Base-by-base conservation (phyloP, 768 basidiomycete species). In the Austroboletus eburneus region DNA sequence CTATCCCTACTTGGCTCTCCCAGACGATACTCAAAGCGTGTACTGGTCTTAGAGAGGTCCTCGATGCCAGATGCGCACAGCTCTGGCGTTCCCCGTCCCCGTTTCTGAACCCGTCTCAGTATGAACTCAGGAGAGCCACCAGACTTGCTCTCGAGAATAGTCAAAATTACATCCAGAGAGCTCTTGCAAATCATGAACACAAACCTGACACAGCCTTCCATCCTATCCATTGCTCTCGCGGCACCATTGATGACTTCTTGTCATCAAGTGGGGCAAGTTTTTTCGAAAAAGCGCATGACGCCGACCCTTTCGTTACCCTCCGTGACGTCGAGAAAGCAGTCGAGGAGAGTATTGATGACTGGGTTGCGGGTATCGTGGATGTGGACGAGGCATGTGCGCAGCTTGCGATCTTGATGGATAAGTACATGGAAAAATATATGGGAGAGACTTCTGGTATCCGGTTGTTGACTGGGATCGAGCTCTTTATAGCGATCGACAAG, bases 301-400 rank as follows among this genome's bases (percentile, higher is more conserved):
- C n/a, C 0, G 45, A 55, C 10, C 39, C 50, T 39, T 37, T 27
- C 51, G 4, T 54, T 14, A 55, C 57, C 1, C 59, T 74, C 0
- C 61, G 54, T 10, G 72, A 72, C 44, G 62, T 73, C 20, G 71
- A 74, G 51, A 39, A 39, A 13, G 43, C 58, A 17, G 58, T 71
- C 38, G 46, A 59, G 30, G 47, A 59, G 6, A 40, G 49, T 18
- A 50, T 74, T 10, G 62, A 66, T 24, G 41, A 37, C n/a, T 73
- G 71, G 70, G 53, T 68, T 12, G n/a, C 25, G 5, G 6, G 25
- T 10, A 10, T 27, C 25, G 10, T 10, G 25, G 10, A 27, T 27
- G 25, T 12, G 3, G 43, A 53, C 3, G 21, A 36, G 1, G 58
- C 55, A 5, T 59, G 61, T 1, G 8, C 23, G 9, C 45, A 49